Evolutionary conservation across 352 stramenopile genomes (phyloP).

Genomic region (Phytopythium boreale): DNA sequence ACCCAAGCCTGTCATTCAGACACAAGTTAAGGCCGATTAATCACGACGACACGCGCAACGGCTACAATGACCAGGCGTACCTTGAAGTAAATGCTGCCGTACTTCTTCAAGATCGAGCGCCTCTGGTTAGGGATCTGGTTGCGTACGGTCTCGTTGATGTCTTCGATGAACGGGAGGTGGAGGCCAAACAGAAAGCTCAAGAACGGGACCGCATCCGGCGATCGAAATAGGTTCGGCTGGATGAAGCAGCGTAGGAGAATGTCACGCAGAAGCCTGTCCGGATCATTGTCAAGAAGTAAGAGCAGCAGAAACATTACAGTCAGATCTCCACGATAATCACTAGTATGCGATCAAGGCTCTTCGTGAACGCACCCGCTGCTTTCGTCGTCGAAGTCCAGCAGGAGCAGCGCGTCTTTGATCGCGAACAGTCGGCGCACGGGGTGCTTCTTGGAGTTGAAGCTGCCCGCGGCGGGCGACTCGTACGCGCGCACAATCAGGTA

Average conservation of each 20-base stretch:
- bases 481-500: constrained; percentile 84
- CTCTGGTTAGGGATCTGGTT: constrained; percentile 85
- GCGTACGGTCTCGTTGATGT: constrained; percentile 88
- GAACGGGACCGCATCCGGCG: constrained; percentile 76
- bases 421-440: constrained; percentile 71
- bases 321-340: neutral
- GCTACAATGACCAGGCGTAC: constrained; percentile 10
- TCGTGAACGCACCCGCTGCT: constrained; percentile 48
- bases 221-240: constrained; percentile 81
- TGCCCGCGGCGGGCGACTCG: constrained; percentile 43
- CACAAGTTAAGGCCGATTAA: neutral
- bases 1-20: constrained; percentile 50
- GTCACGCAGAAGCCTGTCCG: constrained; percentile 51
- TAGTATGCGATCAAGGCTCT: neutral
- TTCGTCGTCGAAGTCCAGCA: constrained; percentile 83
- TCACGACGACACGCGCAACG: neutral
- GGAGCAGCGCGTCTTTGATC: constrained; percentile 70
- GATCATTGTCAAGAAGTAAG: neutral
- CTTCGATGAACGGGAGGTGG: constrained; percentile 75
- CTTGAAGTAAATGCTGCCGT: constrained; percentile 83
- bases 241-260: constrained; percentile 89
- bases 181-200: constrained; percentile 86
- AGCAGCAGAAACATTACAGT: neutral
- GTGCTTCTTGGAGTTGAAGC: constrained; percentile 67
- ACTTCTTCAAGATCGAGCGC: constrained; percentile 80